Percentiles rank a stretch among this genome's conserved stretches.
Evolutionary conservation across 2,329 filamentous ascomycete genomes (phyloP).

Genomic region (Aspergillus pseudoglaucus): DNA sequence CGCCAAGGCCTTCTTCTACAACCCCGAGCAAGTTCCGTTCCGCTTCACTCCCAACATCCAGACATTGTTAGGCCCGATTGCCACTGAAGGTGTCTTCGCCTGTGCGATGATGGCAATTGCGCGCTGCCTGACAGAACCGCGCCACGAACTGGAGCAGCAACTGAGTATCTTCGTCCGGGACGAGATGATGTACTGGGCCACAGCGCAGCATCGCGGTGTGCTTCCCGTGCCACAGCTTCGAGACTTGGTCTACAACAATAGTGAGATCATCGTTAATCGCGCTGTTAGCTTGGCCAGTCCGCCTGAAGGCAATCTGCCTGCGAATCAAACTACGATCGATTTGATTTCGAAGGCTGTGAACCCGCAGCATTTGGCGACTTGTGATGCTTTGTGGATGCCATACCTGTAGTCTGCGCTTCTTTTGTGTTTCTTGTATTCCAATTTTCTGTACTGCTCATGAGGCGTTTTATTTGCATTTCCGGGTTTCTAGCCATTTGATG

Average conservation of each 20-base stretch:
- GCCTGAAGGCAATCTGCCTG: constrained; percentile 72
- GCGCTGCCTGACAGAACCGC: constrained; percentile 80
- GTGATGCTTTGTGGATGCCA: constrained; percentile 95
- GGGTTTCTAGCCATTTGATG: constrained; percentile 6
- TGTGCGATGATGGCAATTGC: constrained; percentile 94
- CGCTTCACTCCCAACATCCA: constrained; percentile 94
- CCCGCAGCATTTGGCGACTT: constrained; percentile 78
- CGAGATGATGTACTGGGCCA: constrained; percentile 97
- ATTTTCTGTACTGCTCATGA: constrained; percentile 1
- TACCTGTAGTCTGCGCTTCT: constrained; percentile 58
- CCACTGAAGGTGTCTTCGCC: constrained; percentile 94
- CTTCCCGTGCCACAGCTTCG: constrained; percentile 64
- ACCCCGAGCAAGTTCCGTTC: constrained; percentile 94
- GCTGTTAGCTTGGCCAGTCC: constrained; percentile 76
- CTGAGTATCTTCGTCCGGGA: constrained; percentile 92
- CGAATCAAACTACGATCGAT: constrained; percentile 96
- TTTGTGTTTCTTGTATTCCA: constrained; percentile 6
- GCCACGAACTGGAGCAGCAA: constrained; percentile 81
- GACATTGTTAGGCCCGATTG: constrained; percentile 89
- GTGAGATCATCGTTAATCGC: constrained; percentile 84
- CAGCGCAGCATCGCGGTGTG: constrained; percentile 61
- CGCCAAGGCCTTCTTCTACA: constrained; percentile 83
- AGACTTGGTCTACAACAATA: constrained; percentile 77
- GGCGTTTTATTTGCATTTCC: constrained; percentile 8
- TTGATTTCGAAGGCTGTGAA: constrained; percentile 88